These are phyloP conservation scores for Gentiana straminea DNA, from an alignment of 257 asterid genomes.

Conservation along the genomic window DNA sequence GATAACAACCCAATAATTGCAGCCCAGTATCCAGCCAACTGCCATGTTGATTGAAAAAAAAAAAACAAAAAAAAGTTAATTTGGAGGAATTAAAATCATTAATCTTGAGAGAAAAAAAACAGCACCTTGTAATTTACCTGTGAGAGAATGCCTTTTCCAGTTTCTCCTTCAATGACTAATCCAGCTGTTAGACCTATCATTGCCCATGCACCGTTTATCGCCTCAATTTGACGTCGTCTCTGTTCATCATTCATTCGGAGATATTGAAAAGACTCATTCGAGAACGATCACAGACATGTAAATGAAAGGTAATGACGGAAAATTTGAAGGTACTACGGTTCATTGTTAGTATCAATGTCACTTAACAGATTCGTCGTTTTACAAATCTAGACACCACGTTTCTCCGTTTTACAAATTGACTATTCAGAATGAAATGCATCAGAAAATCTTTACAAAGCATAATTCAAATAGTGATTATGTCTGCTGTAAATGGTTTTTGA, in stretches of 20 bases:
- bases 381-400: no score
- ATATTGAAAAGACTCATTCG: no score
- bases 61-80: conserved; percentile 5
- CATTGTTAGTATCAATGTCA: no score
- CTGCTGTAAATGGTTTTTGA: no score
- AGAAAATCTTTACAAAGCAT: no score
- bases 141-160: conserved; percentile 56
- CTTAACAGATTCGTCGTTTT: no score
- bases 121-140: conserved; percentile 36
- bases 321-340: no score
- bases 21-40: conserved; percentile 73
- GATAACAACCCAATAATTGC: conserved; percentile 37
- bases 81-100: not conserved
- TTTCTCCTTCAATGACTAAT: conserved; percentile 70
- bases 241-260: conserved; percentile 5
- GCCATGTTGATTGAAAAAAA: conserved; percentile 10
- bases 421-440: no score
- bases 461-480: no score
- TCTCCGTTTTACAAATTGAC: no score
- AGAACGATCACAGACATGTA: no score
- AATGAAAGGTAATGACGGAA: no score
- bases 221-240: conserved; percentile 68
- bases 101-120: not conserved
- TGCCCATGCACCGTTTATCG: conserved; percentile 94
- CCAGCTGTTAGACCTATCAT: conserved; percentile 93